Base-by-base conservation (phyloP, 1,284 basidiomycete genomes). In the Takashimella koratensis region DNA sequence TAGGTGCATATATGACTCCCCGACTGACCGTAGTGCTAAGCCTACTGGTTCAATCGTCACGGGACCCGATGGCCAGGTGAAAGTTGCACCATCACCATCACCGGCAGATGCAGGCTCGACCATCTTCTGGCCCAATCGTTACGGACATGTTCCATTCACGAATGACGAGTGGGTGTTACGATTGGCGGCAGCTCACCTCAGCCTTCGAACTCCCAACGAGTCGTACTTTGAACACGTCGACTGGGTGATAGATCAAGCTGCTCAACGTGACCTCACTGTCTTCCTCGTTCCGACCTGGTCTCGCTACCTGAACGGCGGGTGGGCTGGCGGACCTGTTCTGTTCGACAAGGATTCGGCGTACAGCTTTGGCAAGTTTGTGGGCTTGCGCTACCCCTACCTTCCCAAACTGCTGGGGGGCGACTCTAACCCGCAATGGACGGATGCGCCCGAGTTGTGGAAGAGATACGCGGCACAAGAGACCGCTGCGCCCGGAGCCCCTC, bases 151-250 rank as follows among this genome's bases (percentile, higher is more conserved):
- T n/a, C n/a, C n/a, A n/a, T n/a, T n/a, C n/a, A n/a, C n/a, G n/a
- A n/a, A n/a, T n/a, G n/a, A n/a, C n/a, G n/a, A n/a, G n/a, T n/a
- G n/a, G n/a, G n/a, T n/a, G n/a, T n/a, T n/a, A n/a, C n/a, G n/a
- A n/a, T n/a, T n/a, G n/a, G n/a, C n/a, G n/a, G n/a, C n/a, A n/a
- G n/a, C n/a, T n/a, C n/a, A n/a, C n/a, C n/a, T n/a, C n/a, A n/a
- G n/a, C n/a, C n/a, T n/a, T n/a, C n/a, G n/a, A n/a, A n/a, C n/a
- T n/a, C 56, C 56, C 0, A 58, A 58, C 23, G 21, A 23, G 19
- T 13, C 2, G 25, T 58, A 58, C 46, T 58, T 54, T 39, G 49
- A 43, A 12, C 45, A 51, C 45, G 45, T 58, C 13, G 52, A 53
- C 24, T 41, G 41, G 39, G 41, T 53, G 12, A 39, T 53, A 12